A percentile compares a stretch with the other conserved stretches of the same genome.
phyloP scores from a whole-genome alignment of 441 rosid genomes.

The Euphorbia schlechtendalii region DNA sequence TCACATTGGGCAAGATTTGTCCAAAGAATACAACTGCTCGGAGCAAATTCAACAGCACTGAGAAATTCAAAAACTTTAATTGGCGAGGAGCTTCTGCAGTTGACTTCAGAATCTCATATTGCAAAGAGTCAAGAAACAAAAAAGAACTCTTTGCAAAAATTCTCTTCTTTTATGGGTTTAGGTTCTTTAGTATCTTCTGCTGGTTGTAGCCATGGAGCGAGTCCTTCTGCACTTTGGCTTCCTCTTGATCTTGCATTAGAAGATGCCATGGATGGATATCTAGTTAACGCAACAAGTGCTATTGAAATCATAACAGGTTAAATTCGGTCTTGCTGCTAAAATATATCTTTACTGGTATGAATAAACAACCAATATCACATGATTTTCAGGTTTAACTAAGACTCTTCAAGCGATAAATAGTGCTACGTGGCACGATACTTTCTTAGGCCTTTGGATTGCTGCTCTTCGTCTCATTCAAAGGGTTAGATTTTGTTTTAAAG shows the following conservation, averaged over 20 bases:
- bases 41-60: slow-evolving; percentile 61
- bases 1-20: slow-evolving; percentile 64
- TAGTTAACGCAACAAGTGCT: slow-evolving; percentile 83
- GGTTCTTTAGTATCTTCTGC: slow-evolving; percentile 57
- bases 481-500: slow-evolving; percentile 44
- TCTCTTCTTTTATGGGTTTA: slow-evolving; percentile 48
- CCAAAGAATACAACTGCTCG: slow-evolving; percentile 59
- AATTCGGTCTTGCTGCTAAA: slow-evolving; percentile 19
- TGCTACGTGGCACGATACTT: slow-evolving; percentile 87
- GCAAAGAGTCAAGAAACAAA: slow-evolving; percentile 41
- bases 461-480: slow-evolving; percentile 96
- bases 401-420: slow-evolving; percentile 80
- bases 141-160: slow-evolving; percentile 41
- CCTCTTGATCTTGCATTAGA: slow-evolving; percentile 97
- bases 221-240: slow-evolving; percentile 81
- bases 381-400: slow-evolving; percentile 74
- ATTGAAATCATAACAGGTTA: slow-evolving; percentile 70
- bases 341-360: slow-evolving; percentile 17
- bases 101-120: slow-evolving; percentile 44
- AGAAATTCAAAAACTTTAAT: slow-evolving; percentile 52
- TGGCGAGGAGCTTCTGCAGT: slow-evolving; percentile 55
- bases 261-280: slow-evolving; percentile 95
- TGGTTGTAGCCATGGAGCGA: slow-evolving; percentile 67
- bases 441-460: slow-evolving; percentile 93
- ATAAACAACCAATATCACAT: slow-evolving; percentile 12